Base-by-base conservation (phyloP, 2,329 filamentous ascomycete genomes). In the Onygenales sp. region DNA sequence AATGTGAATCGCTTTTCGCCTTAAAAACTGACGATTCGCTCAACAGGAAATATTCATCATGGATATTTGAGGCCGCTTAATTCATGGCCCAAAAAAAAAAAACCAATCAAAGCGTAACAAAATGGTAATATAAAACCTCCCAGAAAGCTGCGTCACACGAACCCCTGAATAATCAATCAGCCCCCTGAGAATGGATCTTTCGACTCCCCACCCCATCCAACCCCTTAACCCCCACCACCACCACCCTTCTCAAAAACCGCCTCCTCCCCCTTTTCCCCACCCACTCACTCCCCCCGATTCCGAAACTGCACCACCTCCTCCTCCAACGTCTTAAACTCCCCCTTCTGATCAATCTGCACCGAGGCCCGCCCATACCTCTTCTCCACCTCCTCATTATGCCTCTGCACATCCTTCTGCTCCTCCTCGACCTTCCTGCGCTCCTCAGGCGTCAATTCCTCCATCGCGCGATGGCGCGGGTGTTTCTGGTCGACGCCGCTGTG, bases 381-480 rank as follows among this genome's bases (percentile, higher is more conserved):
- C 31, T 58, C 56, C 13, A 60, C 49, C 14, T 60, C 58, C 36
- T 57, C 51, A 49, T 60, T 60, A 51, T 60, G 58, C n/a, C 45
- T 55, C 27, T 50, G 45, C 3, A 60, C 56, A n/a, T 56, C 54
- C 14, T 54, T 47, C 42, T 57, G 49, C 27, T 43, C 9, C 13
- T 54, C 31, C 10, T 58, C 32, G 27, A 45, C 11, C 42, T 52
- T 55, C 13, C 49, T 47, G 7, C 32, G 14, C 17, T 58, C 56
- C 7, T 60, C 58, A 2, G 51, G 52, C 14, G 44, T 53, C 38
- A 57, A 36, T n/a, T 60, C 54, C 17, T 56, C 50, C 27, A 54
- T 56, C 10, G 50, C 27, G 42, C 51, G 55, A 27, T 52, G 50
- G 14, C 54, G 55, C 5, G 57, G 57, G 31, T 59, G 57, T 14